phyloP scores from a whole-genome alignment of 2,329 filamentous ascomycete species.

The Ophiostoma sp. region DNA sequence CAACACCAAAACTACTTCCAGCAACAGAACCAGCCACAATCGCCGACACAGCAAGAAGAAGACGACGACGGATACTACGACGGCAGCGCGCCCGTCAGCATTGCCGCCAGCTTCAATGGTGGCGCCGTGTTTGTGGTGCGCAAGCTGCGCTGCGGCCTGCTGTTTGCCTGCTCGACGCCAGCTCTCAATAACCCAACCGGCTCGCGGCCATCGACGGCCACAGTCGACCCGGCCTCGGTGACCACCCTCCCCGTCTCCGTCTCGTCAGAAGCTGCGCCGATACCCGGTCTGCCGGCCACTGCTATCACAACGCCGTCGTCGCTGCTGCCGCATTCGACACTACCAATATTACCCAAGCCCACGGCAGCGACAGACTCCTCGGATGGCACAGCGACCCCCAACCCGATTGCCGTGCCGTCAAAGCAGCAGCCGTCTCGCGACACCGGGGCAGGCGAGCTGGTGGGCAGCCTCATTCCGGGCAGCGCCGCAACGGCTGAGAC shows the following conservation, averaged over 20 bases:
- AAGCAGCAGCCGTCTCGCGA: not conserved
- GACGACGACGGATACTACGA: slow-evolving; percentile 23
- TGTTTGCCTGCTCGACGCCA: slow-evolving; percentile 58
- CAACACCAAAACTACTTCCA: slow-evolving; percentile 2
- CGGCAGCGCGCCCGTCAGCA: slow-evolving; percentile 29
- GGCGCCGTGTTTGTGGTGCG: slow-evolving; percentile 55
- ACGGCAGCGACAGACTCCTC: not conserved
- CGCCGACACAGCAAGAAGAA: slow-evolving; percentile 18
- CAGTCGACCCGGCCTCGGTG: slow-evolving; percentile 8
- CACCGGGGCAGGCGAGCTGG: not conserved
- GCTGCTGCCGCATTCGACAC: slow-evolving; percentile 15
- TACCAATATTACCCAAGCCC: not conserved
- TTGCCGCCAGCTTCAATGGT: slow-evolving; percentile 52
- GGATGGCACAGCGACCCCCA: not conserved
- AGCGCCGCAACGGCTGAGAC: slow-evolving; percentile 19
- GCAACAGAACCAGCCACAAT: slow-evolving; percentile 5
- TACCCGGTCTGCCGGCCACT: not conserved
- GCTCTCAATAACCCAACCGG: slow-evolving; percentile 27
- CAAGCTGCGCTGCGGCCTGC: slow-evolving; percentile 52
- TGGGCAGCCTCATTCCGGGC: slow-evolving; percentile 10
- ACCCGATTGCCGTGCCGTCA: slow-evolving; percentile 5
- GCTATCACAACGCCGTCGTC: slow-evolving; percentile 19
- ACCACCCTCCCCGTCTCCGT: not conserved
- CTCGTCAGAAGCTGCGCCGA: not conserved
- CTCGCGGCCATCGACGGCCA: slow-evolving; percentile 16